A percentile compares a stretch with the other conserved stretches of the same genome.
phyloP scores from a whole-genome alignment of 768 basidiomycete species.

The Tricholoma sp. region DNA sequence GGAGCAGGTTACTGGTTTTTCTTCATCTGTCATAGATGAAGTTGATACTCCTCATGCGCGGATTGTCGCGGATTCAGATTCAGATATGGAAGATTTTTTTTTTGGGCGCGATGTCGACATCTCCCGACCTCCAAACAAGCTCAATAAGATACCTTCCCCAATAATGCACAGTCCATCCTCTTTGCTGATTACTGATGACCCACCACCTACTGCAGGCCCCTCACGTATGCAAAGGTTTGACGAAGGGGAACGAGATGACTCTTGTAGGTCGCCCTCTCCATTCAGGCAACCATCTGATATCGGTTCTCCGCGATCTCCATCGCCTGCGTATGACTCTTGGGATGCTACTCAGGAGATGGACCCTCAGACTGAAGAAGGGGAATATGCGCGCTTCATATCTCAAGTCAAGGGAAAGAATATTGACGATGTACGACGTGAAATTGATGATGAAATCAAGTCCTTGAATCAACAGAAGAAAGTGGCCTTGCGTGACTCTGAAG shows the following conservation, averaged over 20 bases:
- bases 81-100: slow-evolving; percentile 38
- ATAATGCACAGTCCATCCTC: neutral
- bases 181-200: neutral
- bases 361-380: slow-evolving; percentile 70
- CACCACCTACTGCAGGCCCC: slow-evolving; percentile 6
- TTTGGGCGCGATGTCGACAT: neutral
- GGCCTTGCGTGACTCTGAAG: slow-evolving; percentile 91
- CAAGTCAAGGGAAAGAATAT: slow-evolving; percentile 86
- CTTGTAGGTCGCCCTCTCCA: slow-evolving; percentile 33
- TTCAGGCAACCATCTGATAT: slow-evolving; percentile 14
- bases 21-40: neutral
- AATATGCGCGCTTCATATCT: slow-evolving; percentile 90
- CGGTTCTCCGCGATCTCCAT: slow-evolving; percentile 16
- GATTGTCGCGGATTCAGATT: slow-evolving; percentile 10
- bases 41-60: neutral
- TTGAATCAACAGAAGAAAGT: slow-evolving; percentile 81
- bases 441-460: slow-evolving; percentile 83
- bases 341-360: slow-evolving; percentile 89
- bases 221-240: slow-evolving; percentile 16
- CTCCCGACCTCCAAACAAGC: neutral
- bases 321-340: slow-evolving; percentile 45
- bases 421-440: slow-evolving; percentile 77
- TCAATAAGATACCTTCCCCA: neutral
- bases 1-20: neutral
- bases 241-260: slow-evolving; percentile 18